Evolutionary conservation across 495 filamentous ascomycete genomes (phyloP).

Genomic region (Apiosordaria backusii): DNA sequence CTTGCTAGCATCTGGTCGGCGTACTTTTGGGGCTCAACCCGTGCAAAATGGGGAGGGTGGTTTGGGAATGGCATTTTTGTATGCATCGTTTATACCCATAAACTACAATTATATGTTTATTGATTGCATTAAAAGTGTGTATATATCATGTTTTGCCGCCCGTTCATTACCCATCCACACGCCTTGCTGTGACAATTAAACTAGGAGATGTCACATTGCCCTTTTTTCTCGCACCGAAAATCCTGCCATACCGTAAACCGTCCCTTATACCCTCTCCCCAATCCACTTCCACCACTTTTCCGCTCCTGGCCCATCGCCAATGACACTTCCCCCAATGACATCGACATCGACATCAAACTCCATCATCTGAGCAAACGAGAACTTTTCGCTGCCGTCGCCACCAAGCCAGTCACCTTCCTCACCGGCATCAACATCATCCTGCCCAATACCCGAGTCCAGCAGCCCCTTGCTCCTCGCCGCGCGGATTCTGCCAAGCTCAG

Average conservation of each 20-base stretch:
- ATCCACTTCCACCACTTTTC: conserved; percentile 91
- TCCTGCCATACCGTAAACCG: neutral
- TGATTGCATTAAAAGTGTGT: neutral
- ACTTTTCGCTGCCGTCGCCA: conserved; percentile 68
- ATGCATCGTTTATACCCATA: conserved; percentile 18
- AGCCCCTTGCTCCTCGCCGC: conserved; percentile 74
- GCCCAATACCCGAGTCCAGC: conserved; percentile 66
- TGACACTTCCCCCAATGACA: conserved; percentile 73
- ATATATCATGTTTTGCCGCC: conserved; percentile 1
- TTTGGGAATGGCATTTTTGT: conserved; percentile 9
- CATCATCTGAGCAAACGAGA: conserved; percentile 75
- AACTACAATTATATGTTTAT: conserved; percentile 1
- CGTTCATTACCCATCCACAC: neutral
- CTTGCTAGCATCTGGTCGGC: conserved; percentile 5
- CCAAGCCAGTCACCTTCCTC: conserved; percentile 74
- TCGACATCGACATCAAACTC: conserved; percentile 77
- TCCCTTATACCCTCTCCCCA: conserved; percentile 30
- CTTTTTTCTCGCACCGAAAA: neutral
- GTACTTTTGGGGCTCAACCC: conserved; percentile 26
- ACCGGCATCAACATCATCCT: conserved; percentile 46
- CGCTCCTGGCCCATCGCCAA: conserved; percentile 65
- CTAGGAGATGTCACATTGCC: neutral
- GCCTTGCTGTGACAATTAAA: conserved; percentile 6
- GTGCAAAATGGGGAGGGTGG: conserved; percentile 24
- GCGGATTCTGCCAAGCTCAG: conserved; percentile 77